Evolutionary conservation across 345 rosid genomes (phyloP), one percentile per base, ranked within the genome.

Genomic region (Combretum micranthum): DNA sequence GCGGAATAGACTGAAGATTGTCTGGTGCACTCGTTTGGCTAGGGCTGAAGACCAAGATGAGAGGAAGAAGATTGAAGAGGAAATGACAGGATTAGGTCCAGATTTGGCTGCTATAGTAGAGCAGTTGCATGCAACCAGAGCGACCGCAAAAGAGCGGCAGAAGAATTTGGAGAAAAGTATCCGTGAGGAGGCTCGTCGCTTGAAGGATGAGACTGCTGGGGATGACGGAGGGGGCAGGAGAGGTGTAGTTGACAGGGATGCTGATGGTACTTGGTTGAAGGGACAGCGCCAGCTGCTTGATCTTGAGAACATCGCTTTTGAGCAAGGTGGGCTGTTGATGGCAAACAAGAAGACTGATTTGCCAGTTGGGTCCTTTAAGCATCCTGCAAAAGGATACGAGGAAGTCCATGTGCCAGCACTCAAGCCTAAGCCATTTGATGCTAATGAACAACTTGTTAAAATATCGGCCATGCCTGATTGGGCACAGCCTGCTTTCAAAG

Each of bases 1-100:
- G 57, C 68, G 74, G 37, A 92, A 92, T 63, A 74, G 89, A 69
- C 72, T 88, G 67, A 86, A 92, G 79, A 72, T 88, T 50, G 89
- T 88, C 42, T 88, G 98, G 98, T 88, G 95, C 67, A 92, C 97
- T 18, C 91, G 98, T 25, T 73, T 92, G 77, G 81, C 90, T n/a
- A 83, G 97, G 83, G 88, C 96, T 48, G 85, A 92, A 69, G 95
- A 83, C 67, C 90, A 86, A 50, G 77, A 84, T 18, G 97, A 84
- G 76, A 80, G 86, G 73, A 74, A 77, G 69, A 79, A 64, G 57
- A 92, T 86, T 47, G 95, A 92, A 68, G 88, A 81, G 72, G 95
- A 86, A 67, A 86, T 92, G 98, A 65, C 69, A 77, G 69, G 63
- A 23, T 68, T 76, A 57, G 95, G 94, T 50, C 82, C 84, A 3